Evolutionary conservation across 495 filamentous ascomycete genomes (phyloP).

Genomic region (Penicillium simplicissimum): DNA sequence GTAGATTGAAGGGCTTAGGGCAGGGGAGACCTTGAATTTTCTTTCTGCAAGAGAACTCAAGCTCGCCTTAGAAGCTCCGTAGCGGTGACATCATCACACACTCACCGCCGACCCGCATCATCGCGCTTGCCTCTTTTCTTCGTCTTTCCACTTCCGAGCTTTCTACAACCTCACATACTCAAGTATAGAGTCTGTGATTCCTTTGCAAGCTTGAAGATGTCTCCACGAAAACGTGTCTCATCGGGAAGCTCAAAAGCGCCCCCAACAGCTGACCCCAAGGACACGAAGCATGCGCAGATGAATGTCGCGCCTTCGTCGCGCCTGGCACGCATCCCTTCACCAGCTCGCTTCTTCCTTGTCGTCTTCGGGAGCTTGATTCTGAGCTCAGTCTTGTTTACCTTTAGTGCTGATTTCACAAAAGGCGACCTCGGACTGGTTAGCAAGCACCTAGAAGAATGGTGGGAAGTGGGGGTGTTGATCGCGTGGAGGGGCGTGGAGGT

Average conservation of each 20-base stretch:
- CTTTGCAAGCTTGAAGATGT: conserved; percentile 7
- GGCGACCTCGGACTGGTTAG: conserved; percentile 63
- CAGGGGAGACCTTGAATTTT: not conserved
- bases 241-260: conserved; percentile 7
- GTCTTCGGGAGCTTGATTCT: conserved; percentile 63
- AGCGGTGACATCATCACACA: conserved; percentile 40
- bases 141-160: conserved; percentile 4
- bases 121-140: conserved; percentile 14
- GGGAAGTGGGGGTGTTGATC: conserved; percentile 60
- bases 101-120: conserved; percentile 32
- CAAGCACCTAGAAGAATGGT: conserved; percentile 58
- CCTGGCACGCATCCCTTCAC: conserved; percentile 41
- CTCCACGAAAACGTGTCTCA: conserved; percentile 17
- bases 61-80: conserved; percentile 15
- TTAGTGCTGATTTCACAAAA: conserved; percentile 49
- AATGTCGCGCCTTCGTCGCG: conserved; percentile 10
- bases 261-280: conserved; percentile 19
- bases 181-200: not conserved
- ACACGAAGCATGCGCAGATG: conserved; percentile 12
- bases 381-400: conserved; percentile 56
- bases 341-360: conserved; percentile 62
- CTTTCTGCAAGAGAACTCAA: not conserved
- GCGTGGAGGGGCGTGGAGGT: conserved; percentile 71
- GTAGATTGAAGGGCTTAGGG: not conserved
- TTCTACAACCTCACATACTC: conserved; percentile 4